Base-by-base conservation (phyloP, 225 moss, liverwort and hornwort genomes). In the Climacium dendroides region DNA sequence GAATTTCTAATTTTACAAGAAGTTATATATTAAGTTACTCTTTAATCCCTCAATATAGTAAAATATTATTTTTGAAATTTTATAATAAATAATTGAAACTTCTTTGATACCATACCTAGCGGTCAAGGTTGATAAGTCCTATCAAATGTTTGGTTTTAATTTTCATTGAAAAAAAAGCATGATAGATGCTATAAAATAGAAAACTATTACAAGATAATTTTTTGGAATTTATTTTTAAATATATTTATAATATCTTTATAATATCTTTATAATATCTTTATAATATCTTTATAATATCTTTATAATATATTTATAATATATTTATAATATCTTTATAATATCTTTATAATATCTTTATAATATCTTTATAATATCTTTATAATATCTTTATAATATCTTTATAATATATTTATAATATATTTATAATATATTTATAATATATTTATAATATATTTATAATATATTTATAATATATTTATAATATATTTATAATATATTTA, bases 21-120 rank as follows among this genome's bases (percentile, higher is more conserved):
- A 37, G 65, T 39, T 69, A 14, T 69, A 14, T 69, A 3, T 70
- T 70, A 41, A 25, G 0, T n/a, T 66, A 20, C 3, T 11, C 6
- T n/a, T n/a, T 12, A 24, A 70, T 43, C 1, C 9, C 5, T 26
- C 5, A 70, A 24, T 8, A 41, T 25, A 25, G 4, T 41, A 41
- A n/a, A n/a, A 5, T 70, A 69, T 15, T 41, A 3, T 25, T 41
- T 26, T 41, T 6, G 1, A 2, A 41, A 43, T 0, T 15, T 70
- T 43, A 5, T 9, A 70, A 43, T 41, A 41, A 41, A 43, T 43
- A 15, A 70, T 15, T 70, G 5, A 26, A 43, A 26, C 9, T 43
- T 70, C 41, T 41, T 15, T 5, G 4, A 41, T 70, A 15, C 0
- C 4, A 0, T 70, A 41, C 5, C 3, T 39, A 3, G 25, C 0